Evolutionary conservation across 2,329 filamentous ascomycete species (phyloP), one percentile per base, ranked within the genome.

Genomic region (Coniochaeta sp.): DNA sequence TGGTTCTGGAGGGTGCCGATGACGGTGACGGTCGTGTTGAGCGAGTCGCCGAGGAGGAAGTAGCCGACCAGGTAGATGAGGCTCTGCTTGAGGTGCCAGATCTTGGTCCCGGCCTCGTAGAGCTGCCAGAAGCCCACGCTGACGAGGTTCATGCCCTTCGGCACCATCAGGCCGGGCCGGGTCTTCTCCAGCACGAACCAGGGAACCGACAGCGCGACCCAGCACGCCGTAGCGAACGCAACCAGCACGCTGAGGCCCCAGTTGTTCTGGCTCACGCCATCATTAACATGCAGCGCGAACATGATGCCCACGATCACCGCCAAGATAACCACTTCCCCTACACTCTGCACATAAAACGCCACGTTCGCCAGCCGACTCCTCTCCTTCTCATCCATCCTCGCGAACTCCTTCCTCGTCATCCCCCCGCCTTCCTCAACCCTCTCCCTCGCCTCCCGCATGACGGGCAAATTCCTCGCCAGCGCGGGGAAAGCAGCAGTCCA

Each of bases 1-100:
- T 73, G 72, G 57, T 86, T 86, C 60, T 87, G 85, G 5, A 86
- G 65, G 0, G 82, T 87, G 1, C 70, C 73, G 28, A 87, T 81
- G 20, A 87, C 82, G 0, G 85, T 87, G 5, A 86, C 81, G 0
- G 83, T 86, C 0, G 85, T 88, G 63, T 87, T 87, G 31, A 87
- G 71, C 1, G 79, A 83, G 64, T 87, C 85, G n/a, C 82, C 83
- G 0, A 87, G 75, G 2, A 87, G 70, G 61, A 87, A 87, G 60
- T 86, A 87, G 3, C 79, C 82, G 38, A 82, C 74, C 0, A 88
- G 73, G 62, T 87, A 87, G 16, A 85, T 69, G 26, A 87, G 63
- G 55, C 77, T 83, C 66, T 87, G 85, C 61, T 80, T 83, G 42
- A 87, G 66, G 32, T 79, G 76, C 78, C 81, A 83, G 14, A 87